These are phyloP conservation scores for Hypomyces perniciosus DNA, from an alignment of 2,329 filamentous ascomycete species.

Conservation along the genomic window DNA sequence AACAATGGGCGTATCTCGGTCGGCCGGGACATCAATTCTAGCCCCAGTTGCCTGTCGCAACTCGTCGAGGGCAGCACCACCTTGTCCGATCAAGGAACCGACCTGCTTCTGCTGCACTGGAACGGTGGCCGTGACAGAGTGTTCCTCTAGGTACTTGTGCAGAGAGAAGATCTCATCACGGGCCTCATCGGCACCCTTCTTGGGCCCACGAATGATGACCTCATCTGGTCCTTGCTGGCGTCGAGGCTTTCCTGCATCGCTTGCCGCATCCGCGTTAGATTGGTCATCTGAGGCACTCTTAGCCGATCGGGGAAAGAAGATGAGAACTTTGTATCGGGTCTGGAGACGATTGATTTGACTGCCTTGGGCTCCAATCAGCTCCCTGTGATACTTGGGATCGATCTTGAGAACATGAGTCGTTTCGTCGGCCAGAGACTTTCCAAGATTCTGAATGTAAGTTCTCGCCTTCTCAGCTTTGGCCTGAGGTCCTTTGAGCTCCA, in stretches of 20 bases:
- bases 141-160: constrained; percentile 84
- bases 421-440: constrained; percentile 84
- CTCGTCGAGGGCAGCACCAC: constrained; percentile 85
- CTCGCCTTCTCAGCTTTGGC: constrained; percentile 88
- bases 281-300: constrained; percentile 64
- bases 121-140: constrained; percentile 72
- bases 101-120: constrained; percentile 87
- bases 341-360: constrained; percentile 87
- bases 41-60: constrained; percentile 79
- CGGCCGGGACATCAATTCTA: constrained; percentile 84
- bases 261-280: constrained; percentile 60
- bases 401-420: constrained; percentile 82
- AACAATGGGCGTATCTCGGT: constrained; percentile 66
- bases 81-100: constrained; percentile 87
- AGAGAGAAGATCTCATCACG: constrained; percentile 86
- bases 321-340: constrained; percentile 85
- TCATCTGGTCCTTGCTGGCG: constrained; percentile 78
- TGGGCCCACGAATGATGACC: constrained; percentile 84
- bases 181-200: constrained; percentile 85
- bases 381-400: constrained; percentile 87
- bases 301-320: constrained; percentile 76
- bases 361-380: constrained; percentile 85
- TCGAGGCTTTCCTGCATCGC: constrained; percentile 59
- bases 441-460: constrained; percentile 71
- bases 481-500: constrained; percentile 92